phyloP scores from a whole-genome alignment of 2,329 filamentous ascomycete species.

The Trichoderma endophyticum region DNA sequence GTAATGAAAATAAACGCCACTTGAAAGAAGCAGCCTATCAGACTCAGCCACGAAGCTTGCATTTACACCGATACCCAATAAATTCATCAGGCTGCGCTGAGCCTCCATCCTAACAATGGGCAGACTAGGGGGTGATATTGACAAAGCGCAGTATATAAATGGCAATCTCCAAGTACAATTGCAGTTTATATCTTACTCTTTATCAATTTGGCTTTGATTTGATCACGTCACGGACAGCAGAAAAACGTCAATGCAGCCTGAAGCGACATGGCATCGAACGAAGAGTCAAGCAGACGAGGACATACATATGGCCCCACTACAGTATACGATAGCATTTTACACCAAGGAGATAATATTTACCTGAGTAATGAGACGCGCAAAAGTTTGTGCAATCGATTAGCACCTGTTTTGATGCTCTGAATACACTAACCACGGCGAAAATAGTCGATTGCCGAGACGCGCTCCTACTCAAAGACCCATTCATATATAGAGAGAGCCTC shows the following conservation, averaged over 20 bases:
- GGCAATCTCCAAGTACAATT: background rate
- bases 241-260: background rate
- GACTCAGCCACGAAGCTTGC: background rate
- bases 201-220: background rate
- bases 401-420: fast-evolving
- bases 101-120: background rate
- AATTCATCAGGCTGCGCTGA: background rate
- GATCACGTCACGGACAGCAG: background rate
- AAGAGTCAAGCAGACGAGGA: background rate
- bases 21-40: background rate
- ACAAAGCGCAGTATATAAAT: background rate
- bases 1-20: background rate
- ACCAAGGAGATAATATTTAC: background rate
- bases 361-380: background rate
- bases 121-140: background rate
- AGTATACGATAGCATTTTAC: background rate
- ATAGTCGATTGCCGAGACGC: background rate
- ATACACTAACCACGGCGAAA: background rate
- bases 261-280: background rate
- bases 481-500: background rate
- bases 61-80: background rate
- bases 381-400: background rate
- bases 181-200: background rate
- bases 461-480: background rate
- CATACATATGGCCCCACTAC: background rate